Base-by-base conservation (phyloP, 139 green algal species). In the Haematococcus sp. region DNA sequence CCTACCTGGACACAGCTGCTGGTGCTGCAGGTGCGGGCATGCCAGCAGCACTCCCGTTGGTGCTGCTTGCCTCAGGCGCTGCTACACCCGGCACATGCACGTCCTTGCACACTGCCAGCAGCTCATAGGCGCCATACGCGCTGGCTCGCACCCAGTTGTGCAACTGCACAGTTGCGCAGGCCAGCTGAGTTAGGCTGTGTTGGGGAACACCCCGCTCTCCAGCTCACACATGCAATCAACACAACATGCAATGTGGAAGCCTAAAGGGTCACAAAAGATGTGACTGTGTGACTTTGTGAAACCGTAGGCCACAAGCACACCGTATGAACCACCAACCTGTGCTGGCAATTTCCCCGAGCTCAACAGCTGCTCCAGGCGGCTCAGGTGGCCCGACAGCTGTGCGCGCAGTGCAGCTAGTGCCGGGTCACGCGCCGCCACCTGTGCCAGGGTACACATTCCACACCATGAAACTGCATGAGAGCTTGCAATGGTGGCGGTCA, bases 81-180 rank as follows among this genome's bases (percentile, higher is more conserved):
- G 17, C 4, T 13, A 30, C 61, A 4, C 16, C 22, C 30, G 31
- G 4, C 44, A 49, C 40, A 49, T 63, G 66, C 44, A 43, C 66
- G 27, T 46, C 28, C 66, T 35, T 73, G 51, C 44, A 59, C 30
- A 76, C 55, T 2, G 68, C 67, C 75, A 51, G 31, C 17, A 61
- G 32, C 40, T 76, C 70, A 31, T 75, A 80, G 31, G 40, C 54
- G 32, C 20, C n/a, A 44, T 75, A 80, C 19, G 68, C 67, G 32
- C 67, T 71, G 33, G 52, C 19, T 5, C 75, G 68, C 16, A 81
- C 46, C 75, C 75, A 80, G 2, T 25, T 3, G 15, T 67, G 68
- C 19, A 55, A 19, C 60, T 74, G 72, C 23, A 43, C 3, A n/a
- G n/a, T n/a, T n/a, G n/a, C n/a, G n/a, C n/a, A n/a, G n/a, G n/a